A percentile compares a stretch with the other conserved stretches of the same genome.
These are phyloP conservation scores for Hysterangium stoloniferum DNA, from an alignment of 768 basidiomycete species.

Conservation along the genomic window DNA sequence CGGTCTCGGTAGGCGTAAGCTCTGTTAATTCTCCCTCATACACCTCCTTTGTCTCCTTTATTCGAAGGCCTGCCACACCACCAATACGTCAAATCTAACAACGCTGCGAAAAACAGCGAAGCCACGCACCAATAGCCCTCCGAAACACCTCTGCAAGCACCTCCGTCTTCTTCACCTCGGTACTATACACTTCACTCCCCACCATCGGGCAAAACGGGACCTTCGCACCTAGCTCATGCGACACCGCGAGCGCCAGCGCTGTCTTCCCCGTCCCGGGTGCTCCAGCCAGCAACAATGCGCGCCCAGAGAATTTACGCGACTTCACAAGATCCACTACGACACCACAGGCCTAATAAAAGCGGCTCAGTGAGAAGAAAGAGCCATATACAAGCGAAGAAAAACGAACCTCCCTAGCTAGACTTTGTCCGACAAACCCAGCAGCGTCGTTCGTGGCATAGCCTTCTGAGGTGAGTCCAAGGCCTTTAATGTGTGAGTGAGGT, in stretches of 20 bases:
- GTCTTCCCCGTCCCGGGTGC: conserved; percentile 98
- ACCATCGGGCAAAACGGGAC: conserved; percentile 99
- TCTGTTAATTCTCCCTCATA: conserved; percentile 99
- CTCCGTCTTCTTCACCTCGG: conserved; percentile 99
- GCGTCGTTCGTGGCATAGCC: conserved; percentile 65
- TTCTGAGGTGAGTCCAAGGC: conserved; percentile 81
- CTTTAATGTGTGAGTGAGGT: conserved; percentile 95
- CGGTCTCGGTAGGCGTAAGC: conserved; percentile 90
- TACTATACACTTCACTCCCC: conserved; percentile 92
- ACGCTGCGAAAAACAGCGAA: conserved; percentile 13
- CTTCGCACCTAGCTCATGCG: conserved; percentile 89
- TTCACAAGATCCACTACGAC: conserved; percentile 86
- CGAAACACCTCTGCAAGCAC: conserved; percentile 92
- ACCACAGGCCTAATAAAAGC: conserved; percentile 65
- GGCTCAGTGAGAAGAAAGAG: neutral
- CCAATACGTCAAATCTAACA: no score
- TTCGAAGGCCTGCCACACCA: conserved; percentile 65
- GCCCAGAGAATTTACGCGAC: conserved; percentile 88
- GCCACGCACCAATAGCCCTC: conserved; percentile 79
- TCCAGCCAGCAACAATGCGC: conserved; percentile 86
- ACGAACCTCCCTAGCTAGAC: conserved; percentile 79
- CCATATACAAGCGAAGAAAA: neutral
- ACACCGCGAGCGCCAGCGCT: conserved; percentile 89
- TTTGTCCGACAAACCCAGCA: conserved; percentile 89
- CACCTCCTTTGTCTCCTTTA: conserved; percentile 98